Conservation (phyloP, 345 rosid genomes). For the Luvunga scandens region DNA sequence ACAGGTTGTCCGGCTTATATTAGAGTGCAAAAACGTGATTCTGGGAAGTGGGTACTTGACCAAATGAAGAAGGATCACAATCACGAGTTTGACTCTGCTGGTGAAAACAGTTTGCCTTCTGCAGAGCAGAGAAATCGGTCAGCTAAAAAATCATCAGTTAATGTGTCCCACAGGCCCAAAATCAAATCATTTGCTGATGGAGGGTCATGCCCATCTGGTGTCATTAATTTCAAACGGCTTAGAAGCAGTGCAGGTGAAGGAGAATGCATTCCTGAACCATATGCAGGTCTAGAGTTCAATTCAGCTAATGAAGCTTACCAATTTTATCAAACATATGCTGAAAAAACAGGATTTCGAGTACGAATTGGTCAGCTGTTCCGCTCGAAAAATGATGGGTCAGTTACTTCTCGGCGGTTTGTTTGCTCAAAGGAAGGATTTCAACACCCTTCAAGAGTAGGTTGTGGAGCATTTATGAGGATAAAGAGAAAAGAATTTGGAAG, state of each 20-base stretch:
- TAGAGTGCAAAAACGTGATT: conserved; percentile 73
- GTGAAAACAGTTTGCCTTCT: conserved; percentile 30
- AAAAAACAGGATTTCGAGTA: conserved; percentile 67
- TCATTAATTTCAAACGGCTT: conserved; percentile 48
- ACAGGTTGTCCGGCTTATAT: conserved; percentile 85
- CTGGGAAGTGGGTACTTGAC: conserved; percentile 90
- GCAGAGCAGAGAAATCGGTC: conserved; percentile 35
- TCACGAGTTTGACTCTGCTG: conserved; percentile 62
- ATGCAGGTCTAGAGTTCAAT: conserved; percentile 64
- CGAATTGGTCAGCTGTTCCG: conserved; percentile 92
- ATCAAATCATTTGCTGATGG: conserved; percentile 51
- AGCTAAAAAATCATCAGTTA: conserved; percentile 35
- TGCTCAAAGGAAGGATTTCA: conserved; percentile 97
- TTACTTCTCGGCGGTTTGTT: conserved; percentile 86
- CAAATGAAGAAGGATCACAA: conserved; percentile 84
- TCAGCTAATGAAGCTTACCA: conserved; percentile 79
- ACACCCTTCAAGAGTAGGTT: conserved; percentile 91
- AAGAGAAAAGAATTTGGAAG: conserved; percentile 75
- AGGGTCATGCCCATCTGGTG: conserved; percentile 43
- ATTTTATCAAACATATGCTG: conserved; percentile 68
- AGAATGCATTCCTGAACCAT: conserved; percentile 46
- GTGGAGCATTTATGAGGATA: conserved; percentile 93
- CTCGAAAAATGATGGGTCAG: conserved; percentile 72
- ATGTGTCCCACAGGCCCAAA: conserved; percentile 44
- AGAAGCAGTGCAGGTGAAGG: conserved; percentile 50